Base-by-base conservation (phyloP, 164 flowering plant species). In the Vitis labrusca region DNA sequence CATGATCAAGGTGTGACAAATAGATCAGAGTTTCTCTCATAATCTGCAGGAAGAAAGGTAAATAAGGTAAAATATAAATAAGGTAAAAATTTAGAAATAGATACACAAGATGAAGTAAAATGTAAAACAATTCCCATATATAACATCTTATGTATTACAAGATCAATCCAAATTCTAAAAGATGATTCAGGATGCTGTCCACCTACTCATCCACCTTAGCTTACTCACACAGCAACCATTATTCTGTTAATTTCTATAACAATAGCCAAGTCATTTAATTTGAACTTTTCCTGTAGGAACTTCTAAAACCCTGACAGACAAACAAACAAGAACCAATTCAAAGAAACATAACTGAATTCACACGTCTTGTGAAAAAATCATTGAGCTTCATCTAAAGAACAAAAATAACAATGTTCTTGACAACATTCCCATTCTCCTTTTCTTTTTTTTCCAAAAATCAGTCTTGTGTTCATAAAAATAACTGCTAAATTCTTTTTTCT, bases 21-120 rank as follows among this genome's bases (percentile, higher is more conserved):
- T 96, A 96, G 50, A 96, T 91, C 58, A 96, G 74, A 52, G 98
- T 93, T 79, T 93, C 99, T 75, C 97, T 83, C 99, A 96, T 96
- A 58, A 89, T 92, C 99, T 96, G 91, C 73, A 88, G 48, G 62
- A 68, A 9, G 12, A 7, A 14, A 62, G 3, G 58, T 37, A 16
- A 29, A 65, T 60, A 48, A 57, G 15, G 44, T 32, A 32, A 32
- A 48, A 65, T 10, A 16, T 8, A 6, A 50, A 23, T 54, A 63
- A 19, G 3, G 27, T 47, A 19, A 14, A 30, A 55, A 58, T 5
- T 27, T 48, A 48, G 12, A 14, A 6, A 53, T 3, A 6, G 3
- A 58, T 50, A 9, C 7, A 37, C 44, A 37, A 37, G 44, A 37
- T 37, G 2, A 37, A 37, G 44, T 3, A 37, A 37, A 37, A 37